A percentile compares a stretch with the other conserved stretches of the same genome.
These are phyloP conservation scores for Termitomyces sp. DNA, from an alignment of 768 basidiomycete species.

Conservation along the genomic window DNA sequence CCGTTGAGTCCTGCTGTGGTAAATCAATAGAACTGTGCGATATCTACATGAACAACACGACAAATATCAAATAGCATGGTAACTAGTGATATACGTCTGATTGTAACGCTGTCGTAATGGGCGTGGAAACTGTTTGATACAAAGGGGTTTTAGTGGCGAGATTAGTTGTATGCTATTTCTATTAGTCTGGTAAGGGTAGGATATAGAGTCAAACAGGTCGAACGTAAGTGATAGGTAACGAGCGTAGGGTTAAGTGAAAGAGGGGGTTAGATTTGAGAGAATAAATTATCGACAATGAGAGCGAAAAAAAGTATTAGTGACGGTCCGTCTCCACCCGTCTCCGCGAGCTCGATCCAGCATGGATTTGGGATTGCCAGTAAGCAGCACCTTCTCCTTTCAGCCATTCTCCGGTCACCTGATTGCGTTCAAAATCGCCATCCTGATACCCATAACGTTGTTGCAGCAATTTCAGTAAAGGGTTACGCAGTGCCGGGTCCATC, in stretches of 20 bases:
- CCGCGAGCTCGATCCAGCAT: conserved; percentile 25
- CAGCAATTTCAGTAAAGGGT: conserved; percentile 69
- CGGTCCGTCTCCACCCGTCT: conserved; percentile 27
- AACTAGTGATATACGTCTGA: conserved; percentile 11
- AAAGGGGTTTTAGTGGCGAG: background rate
- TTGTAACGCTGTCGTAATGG: conserved; percentile 2
- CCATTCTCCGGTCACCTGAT: conserved; percentile 63
- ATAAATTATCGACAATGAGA: background rate
- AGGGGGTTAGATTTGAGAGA: background rate
- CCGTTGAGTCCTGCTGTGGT: no score
- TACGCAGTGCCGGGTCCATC: conserved; percentile 84
- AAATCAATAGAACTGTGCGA: no score
- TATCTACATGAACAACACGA: background rate
- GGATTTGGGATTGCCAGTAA: conserved; percentile 57
- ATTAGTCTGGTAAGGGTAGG: background rate
- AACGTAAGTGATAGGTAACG: conserved; percentile 15
- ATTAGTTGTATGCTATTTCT: conserved; percentile 2
- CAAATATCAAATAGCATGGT: background rate
- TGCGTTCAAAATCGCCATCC: conserved; percentile 83
- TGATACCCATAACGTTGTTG: conserved; percentile 70
- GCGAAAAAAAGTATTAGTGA: conserved; percentile 12
- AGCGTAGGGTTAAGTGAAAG: conserved; percentile 6
- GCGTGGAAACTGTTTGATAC: conserved; percentile 12
- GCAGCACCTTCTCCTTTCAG: conserved; percentile 55
- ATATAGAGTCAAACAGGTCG: background rate